Evolutionary conservation across 73 alveolate species (phyloP), one percentile per base, ranked within the genome.

Genomic region (Paramecium bursaria): DNA sequence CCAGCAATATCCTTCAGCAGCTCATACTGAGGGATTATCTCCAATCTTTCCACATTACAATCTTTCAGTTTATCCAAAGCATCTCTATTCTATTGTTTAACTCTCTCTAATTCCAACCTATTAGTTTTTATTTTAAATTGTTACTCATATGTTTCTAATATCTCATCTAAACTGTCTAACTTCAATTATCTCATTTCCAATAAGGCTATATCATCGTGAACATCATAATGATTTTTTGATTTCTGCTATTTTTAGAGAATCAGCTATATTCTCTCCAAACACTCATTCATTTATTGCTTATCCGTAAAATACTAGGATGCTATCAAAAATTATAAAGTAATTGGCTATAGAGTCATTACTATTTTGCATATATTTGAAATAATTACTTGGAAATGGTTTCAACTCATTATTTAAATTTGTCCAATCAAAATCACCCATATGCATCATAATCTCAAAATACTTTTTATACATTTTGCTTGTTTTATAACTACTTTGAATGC

Each of bases 371-470:
- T 5, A 39, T 7, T 11, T 22, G 44, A 15, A 15, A 31, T 39
- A 17, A 21, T 21, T 67, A 67, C 82, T 42, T 67, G 82, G 82
- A 67, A 39, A 67, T 3, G 46, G 0, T 21, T 42, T 67, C 15
- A 21, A 39, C 0, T 42, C 35, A 15, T 67, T 67, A 23, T 35
- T 35, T 14, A 39, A 21, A 42, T 67, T 47, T 21, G 82, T 67
- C 82, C 82, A 67, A 67, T 67, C 82, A 21, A 19, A 67, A 19
- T 67, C 82, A 10, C 82, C 82, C 46, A 67, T 67, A 21, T 67
- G 33, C 35, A 21, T 44, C 3, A 67, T 31, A n/a, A 47, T n/a
- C 7, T 67, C 60, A 7, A 67, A 31, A 42, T 67, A 67, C 33
- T 67, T 67, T 19, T 67, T 35, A 67, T 67, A 67, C 44, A 39